Conservation (phyloP, 495 filamentous ascomycete species). For the Annulohypoxylon maeteangense region DNA sequence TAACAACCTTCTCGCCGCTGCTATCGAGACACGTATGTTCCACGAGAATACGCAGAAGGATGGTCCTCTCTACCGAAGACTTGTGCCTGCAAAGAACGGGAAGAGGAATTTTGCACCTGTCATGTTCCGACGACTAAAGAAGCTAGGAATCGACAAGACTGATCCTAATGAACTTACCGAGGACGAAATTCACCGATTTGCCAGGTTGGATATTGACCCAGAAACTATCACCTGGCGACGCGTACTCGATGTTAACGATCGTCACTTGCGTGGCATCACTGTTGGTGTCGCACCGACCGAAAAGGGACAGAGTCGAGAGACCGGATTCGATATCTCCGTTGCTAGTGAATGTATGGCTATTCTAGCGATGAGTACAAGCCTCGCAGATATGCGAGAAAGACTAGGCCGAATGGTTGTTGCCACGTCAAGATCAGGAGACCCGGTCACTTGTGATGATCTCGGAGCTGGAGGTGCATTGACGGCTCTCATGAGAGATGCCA, state of each 20-base stretch:
- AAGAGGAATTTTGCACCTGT: conserved; percentile 86
- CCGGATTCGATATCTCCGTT: conserved; percentile 96
- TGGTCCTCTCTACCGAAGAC: conserved; percentile 83
- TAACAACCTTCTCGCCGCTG: conserved; percentile 97
- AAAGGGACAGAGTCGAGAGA: conserved; percentile 84
- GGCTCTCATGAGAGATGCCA: conserved; percentile 96
- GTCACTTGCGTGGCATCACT: conserved; percentile 87
- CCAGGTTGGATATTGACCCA: conserved; percentile 93
- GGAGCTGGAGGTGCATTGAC: conserved; percentile 92
- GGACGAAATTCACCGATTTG: conserved; percentile 88
- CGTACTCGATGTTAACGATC: conserved; percentile 96
- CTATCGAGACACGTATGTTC: conserved; percentile 98
- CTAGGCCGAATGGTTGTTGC: conserved; percentile 97
- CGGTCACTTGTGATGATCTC: conserved; percentile 95
- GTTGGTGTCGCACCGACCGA: conserved; percentile 89
- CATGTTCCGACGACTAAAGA: conserved; percentile 92
- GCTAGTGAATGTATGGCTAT: conserved; percentile 99
- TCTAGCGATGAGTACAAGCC: conserved; percentile 86
- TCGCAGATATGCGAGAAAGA: conserved; percentile 91
- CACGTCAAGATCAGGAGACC: conserved; percentile 83
- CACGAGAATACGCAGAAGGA: conserved; percentile 96
- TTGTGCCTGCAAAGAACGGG: conserved; percentile 91
- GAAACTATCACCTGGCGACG: conserved; percentile 97
- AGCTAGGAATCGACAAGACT: conserved; percentile 95
- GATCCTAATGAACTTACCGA: conserved; percentile 88